These are phyloP conservation scores for Hordeum pubiflorum DNA, from an alignment of 202 grass and related monocot species.

Conservation along the genomic window DNA sequence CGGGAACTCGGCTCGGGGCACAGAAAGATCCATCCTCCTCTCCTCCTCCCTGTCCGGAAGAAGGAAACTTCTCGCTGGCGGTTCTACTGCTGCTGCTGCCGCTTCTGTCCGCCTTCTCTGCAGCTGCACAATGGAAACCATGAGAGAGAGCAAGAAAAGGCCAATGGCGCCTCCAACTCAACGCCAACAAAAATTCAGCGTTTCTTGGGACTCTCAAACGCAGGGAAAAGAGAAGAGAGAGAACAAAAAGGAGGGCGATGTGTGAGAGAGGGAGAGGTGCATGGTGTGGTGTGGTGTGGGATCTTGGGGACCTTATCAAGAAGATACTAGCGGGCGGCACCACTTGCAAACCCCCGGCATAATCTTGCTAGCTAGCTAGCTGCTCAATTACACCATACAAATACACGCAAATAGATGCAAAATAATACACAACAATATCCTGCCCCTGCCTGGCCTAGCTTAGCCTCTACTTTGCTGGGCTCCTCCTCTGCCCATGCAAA, in stretches of 20 bases:
- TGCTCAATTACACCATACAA: slow-evolving; percentile 24
- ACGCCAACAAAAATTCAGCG: slow-evolving; percentile 43
- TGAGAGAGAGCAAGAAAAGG: slow-evolving; percentile 30
- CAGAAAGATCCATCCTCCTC: slow-evolving; percentile 76
- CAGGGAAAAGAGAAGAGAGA: not conserved
- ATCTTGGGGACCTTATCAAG: slow-evolving; percentile 58
- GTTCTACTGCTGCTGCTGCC: not conserved
- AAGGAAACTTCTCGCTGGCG: slow-evolving; percentile 29
- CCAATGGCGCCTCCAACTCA: slow-evolving; percentile 31
- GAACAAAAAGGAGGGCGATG: slow-evolving; percentile 33
- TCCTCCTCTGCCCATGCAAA: slow-evolving; percentile 32
- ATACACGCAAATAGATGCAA: not conserved
- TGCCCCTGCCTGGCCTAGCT: slow-evolving; percentile 14
- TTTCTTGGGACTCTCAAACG: slow-evolving; percentile 52
- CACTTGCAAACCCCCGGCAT: slow-evolving; percentile 26
- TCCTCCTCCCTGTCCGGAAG: slow-evolving; percentile 6
- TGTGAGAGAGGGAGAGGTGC: slow-evolving; percentile 16
- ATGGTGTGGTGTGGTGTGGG: slow-evolving; percentile 34
- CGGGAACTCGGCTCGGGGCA: slow-evolving; percentile 66
- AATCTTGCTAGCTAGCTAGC: not conserved
- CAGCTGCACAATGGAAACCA: slow-evolving; percentile 50
- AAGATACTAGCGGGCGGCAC: slow-evolving; percentile 21
- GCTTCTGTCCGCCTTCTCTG: slow-evolving; percentile 34
- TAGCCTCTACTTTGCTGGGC: slow-evolving; percentile 30
- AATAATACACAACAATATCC: not conserved